Evolutionary conservation across 2,329 filamentous ascomycete genomes (phyloP).

Genomic region (Acrodontium crateriforme): DNA sequence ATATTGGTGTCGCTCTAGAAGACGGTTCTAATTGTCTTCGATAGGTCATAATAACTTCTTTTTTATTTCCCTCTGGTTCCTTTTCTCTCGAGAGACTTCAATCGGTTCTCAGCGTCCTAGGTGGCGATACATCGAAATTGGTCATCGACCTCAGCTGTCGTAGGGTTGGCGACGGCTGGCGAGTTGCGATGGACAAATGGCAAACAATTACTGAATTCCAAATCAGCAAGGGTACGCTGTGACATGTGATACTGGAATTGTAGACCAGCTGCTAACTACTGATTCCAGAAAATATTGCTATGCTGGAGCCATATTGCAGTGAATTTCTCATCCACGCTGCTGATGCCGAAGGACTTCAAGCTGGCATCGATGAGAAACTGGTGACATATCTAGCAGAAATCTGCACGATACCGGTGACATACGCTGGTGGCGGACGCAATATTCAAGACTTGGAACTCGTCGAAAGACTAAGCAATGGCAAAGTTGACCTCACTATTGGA

Average conservation of each 20-base stretch:
- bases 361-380: slow-evolving; percentile 76
- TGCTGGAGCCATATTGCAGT: slow-evolving; percentile 80
- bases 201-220: slow-evolving; percentile 96
- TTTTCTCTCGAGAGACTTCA: slow-evolving; percentile 70
- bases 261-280: slow-evolving; percentile 3
- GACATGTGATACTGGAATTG: no score
- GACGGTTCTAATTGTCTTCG: no score
- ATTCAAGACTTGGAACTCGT: slow-evolving; percentile 74
- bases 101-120: slow-evolving; percentile 58
- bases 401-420: slow-evolving; percentile 88
- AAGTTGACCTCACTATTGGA: slow-evolving; percentile 86
- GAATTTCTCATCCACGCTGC: slow-evolving; percentile 97
- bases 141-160: slow-evolving; percentile 94
- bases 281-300: slow-evolving; percentile 58
- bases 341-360: slow-evolving; percentile 87
- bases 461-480: slow-evolving; percentile 61
- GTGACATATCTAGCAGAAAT: slow-evolving; percentile 65
- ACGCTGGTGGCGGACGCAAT: slow-evolving; percentile 81
- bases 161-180: slow-evolving; percentile 63
- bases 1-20: no score
- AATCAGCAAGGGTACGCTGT: slow-evolving; percentile 58
- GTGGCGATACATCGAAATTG: slow-evolving; percentile 61
- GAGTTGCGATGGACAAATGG: slow-evolving; percentile 99
- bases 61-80: slow-evolving; percentile 69
- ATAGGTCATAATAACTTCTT: slow-evolving; percentile 95